phyloP scores from a whole-genome alignment of 2,329 filamentous ascomycete species.

The Pyrenophora seminiperda region DNA sequence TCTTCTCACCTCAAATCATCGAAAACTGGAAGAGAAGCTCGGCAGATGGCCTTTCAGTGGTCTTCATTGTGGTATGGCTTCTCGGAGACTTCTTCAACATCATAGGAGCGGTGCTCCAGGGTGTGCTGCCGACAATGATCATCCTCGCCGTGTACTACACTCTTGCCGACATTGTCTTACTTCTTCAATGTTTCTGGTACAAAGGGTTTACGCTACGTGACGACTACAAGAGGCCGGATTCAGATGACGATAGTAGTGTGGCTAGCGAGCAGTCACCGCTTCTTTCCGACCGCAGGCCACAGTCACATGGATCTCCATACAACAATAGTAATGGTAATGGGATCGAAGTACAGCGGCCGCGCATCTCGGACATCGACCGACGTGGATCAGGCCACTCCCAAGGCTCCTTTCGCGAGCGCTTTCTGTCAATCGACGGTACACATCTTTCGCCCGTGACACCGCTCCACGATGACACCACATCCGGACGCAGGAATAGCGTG shows the following conservation, averaged over 20 bases:
- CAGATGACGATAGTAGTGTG: constrained; percentile 32
- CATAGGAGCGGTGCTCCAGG: constrained; percentile 86
- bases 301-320: constrained; percentile 28
- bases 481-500: constrained; percentile 38
- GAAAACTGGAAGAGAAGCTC: constrained; percentile 88
- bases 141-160: constrained; percentile 96
- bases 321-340: constrained; percentile 26
- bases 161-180: constrained; percentile 83
- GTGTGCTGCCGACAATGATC: constrained; percentile 92
- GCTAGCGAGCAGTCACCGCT: constrained; percentile 46
- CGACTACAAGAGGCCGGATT: constrained; percentile 32
- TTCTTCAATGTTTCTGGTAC: constrained; percentile 95
- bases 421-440: constrained; percentile 64
- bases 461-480: constrained; percentile 57
- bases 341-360: constrained; percentile 27
- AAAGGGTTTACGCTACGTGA: constrained; percentile 68
- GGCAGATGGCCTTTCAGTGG: constrained; percentile 84
- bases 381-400: constrained; percentile 41
- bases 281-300: constrained; percentile 35
- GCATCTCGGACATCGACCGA: constrained; percentile 46
- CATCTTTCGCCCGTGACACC: constrained; percentile 85
- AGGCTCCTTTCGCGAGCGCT: constrained; percentile 51
- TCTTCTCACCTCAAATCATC: constrained; percentile 96
- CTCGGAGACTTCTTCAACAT: constrained; percentile 97
- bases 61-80: constrained; percentile 93